Evolutionary conservation across 331 rosid species (phyloP).

Genomic region (Malus hybrid): DNA sequence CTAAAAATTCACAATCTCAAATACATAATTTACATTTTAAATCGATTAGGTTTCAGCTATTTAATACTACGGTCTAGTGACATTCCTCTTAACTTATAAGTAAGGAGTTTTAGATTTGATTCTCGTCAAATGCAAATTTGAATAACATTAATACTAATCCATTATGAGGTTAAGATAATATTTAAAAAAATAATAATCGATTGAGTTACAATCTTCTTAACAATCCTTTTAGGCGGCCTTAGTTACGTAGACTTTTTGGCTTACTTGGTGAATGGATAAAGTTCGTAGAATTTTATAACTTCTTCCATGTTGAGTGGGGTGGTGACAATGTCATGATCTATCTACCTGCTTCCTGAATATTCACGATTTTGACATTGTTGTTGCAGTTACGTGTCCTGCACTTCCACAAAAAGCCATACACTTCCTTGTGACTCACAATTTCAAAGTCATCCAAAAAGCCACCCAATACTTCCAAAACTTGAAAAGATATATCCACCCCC

Average conservation of each 20-base stretch:
- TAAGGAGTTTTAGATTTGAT: fast-evolving
- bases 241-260: not conserved
- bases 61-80: fast-evolving
- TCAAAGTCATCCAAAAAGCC: not conserved
- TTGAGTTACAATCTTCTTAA: too few species aligned
- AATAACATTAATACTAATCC: fast-evolving
- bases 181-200: too few species aligned
- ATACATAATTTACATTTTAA: too few species aligned
- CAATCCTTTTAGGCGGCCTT: too few species aligned
- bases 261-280: not conserved
- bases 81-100: too few species aligned
- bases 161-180: too few species aligned
- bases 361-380: not conserved
- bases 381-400: not conserved
- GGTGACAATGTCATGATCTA: not conserved
- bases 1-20: too few species aligned
- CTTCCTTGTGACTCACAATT: not conserved
- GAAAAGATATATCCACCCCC: not conserved
- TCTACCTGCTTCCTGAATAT: not conserved
- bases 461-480: not conserved
- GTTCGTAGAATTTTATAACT: not conserved
- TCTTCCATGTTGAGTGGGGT: not conserved
- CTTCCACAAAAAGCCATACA: not conserved
- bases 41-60: too few species aligned
- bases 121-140: fast-evolving